Evolutionary conservation across 2,329 filamentous ascomycete species (phyloP), one percentile per base, ranked within the genome.

Genomic region (Madurella fahalii): DNA sequence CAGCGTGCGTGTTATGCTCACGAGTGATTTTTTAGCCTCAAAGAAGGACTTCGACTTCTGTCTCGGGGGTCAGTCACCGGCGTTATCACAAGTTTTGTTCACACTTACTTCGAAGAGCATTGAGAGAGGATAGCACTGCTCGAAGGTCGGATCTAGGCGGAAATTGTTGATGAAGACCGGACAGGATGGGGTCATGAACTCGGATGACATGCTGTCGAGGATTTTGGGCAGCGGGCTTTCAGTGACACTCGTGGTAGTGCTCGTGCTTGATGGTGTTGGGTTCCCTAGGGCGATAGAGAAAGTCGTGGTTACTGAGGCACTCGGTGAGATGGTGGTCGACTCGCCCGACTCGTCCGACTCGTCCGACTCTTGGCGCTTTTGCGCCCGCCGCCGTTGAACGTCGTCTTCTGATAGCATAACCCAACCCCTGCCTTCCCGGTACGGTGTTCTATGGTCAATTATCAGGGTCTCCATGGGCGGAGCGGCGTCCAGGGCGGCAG

Each of bases 21-120:
- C 77, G 37, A 87, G 77, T 5, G 88, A 87, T 66, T 83, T 86
- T 58, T 86, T 80, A 16, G 86, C 85, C 53, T 90, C 76, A 75
- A 97, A 97, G 74, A 96, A 96, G 40, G 84, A 83, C 49, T 79
- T 82, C 9, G 93, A 96, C 58, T 88, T 90, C 84, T 95, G 68
- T 46, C 8, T 3, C 7, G 4, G 16, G 13, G 40, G 43, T 56
- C 40, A 54, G 50, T 34, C 12, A 47, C 30, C 18, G 45, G 31
- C 25, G 34, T 25, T 41, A 12, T 5, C n/a, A 31, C 15, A 32
- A 32, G 25, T 25, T 16, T 16, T 31, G 31, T 11, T 20, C 11
- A 32, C 9, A 67, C 81, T 67, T 73, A 89, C 88, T 76, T 89
- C 83, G 9, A 97, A 76, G 60, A 97, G 81, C 64, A 96, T 77